These are phyloP conservation scores for Wickerhamiella azyma DNA, from an alignment of 805 yeast genomes.

Conservation along the genomic window DNA sequence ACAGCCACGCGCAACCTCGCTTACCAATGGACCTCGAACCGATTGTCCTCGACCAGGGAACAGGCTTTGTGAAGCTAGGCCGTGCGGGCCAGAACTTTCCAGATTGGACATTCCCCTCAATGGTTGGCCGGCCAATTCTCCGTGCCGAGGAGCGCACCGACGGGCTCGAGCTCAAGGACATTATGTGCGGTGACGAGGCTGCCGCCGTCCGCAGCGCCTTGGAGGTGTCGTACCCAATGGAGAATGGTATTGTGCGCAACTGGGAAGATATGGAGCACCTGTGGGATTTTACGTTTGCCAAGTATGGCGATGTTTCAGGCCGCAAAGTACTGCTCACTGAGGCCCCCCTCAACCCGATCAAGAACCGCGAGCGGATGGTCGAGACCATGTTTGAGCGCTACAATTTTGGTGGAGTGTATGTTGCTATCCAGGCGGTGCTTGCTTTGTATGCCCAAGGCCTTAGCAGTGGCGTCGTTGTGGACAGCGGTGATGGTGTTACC, in stretches of 20 bases:
- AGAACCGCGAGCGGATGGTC: conserved; percentile 82
- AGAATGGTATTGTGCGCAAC: conserved; percentile 89
- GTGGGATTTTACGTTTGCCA: conserved; percentile 96
- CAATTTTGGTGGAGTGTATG: conserved; percentile 83
- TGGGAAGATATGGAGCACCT: conserved; percentile 99
- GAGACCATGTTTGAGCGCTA: conserved; percentile 87
- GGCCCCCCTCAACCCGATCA: conserved; percentile 94
- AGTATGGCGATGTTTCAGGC: conserved; percentile 64
- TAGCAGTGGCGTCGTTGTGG: conserved; percentile 94
- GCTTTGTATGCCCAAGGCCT: conserved; percentile 95
- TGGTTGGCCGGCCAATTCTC: conserved; percentile 92
- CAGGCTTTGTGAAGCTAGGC: conserved; percentile 95
- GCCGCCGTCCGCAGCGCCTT: conserved; percentile 76
- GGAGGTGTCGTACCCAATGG: conserved; percentile 97
- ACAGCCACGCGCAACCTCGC: not conserved
- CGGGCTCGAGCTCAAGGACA: conserved; percentile 71
- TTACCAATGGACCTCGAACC: conserved; percentile 15
- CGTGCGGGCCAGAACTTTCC: conserved; percentile 96
- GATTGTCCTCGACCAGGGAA: conserved; percentile 90
- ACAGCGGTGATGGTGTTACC: conserved; percentile 97
- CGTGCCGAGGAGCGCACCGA: conserved; percentile 89
- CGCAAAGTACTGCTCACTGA: conserved; percentile 81
- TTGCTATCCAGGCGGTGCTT: conserved; percentile 94
- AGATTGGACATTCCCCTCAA: conserved; percentile 90
- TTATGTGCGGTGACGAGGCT: conserved; percentile 97